phyloP scores from a whole-genome alignment of 106 monocot genomes.

The Dioscorea dumetorum region DNA sequence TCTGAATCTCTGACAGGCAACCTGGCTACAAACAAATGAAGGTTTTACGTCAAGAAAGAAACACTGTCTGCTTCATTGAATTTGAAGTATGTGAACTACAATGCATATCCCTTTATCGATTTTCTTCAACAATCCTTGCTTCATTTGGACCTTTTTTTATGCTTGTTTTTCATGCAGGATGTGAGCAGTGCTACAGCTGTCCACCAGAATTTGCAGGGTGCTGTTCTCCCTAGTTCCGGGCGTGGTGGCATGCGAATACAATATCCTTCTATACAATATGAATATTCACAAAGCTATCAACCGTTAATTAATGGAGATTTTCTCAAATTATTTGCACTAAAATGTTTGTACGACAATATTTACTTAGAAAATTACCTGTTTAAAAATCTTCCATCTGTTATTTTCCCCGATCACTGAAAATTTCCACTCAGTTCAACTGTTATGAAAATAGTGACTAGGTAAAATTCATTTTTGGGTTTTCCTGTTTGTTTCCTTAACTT shows the following conservation, averaged over 20 bases:
- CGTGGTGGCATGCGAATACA: slow-evolving; percentile 97
- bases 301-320: too few relatives aligned
- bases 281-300: neutral
- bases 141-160: neutral
- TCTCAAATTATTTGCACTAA: neutral
- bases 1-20: slow-evolving; percentile 49
- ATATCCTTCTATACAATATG: slow-evolving; percentile 61
- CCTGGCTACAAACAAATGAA: slow-evolving; percentile 99
- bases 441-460: neutral
- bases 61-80: slow-evolving; percentile 98
- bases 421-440: too few relatives aligned
- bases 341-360: neutral
- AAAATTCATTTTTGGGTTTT: neutral
- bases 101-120: neutral
- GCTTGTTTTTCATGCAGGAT: slow-evolving; percentile 49
- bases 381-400: neutral
- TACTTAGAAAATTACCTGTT: neutral
- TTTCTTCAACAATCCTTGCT: neutral
- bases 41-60: slow-evolving; percentile 84
- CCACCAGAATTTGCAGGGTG: slow-evolving; percentile 90
- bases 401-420: neutral
- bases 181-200: slow-evolving; percentile 66
- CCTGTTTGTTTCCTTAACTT: slow-evolving; percentile 42
- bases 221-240: slow-evolving; percentile 85
- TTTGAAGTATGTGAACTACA: slow-evolving; percentile 48